These are phyloP conservation scores for Apophysomyces variabilis DNA, from an alignment of 371 early-diverging fungal species.

Conservation along the genomic window DNA sequence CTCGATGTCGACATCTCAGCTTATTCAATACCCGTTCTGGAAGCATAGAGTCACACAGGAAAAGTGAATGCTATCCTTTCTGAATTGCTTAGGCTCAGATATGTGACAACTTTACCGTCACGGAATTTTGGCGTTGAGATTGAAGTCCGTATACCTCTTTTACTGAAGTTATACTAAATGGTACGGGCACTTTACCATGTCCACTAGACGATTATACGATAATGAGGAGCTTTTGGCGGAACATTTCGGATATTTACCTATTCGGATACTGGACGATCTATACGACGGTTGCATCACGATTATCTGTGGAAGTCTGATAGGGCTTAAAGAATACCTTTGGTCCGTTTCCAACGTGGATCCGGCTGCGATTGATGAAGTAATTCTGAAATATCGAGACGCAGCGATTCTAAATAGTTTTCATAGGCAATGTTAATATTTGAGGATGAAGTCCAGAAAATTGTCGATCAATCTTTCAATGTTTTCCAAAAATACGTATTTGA, in stretches of 20 bases:
- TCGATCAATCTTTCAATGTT: constrained; percentile 21
- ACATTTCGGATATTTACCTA: constrained; percentile 20
- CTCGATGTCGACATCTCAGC: background rate
- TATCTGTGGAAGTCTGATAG: constrained; percentile 13
- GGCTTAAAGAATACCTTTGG: constrained; percentile 15
- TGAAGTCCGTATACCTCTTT: background rate
- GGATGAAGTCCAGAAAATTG: constrained; percentile 13
- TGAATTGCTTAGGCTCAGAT: background rate
- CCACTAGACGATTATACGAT: constrained; percentile 14
- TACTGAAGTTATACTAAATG: too few relatives aligned
- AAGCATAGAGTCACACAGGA: background rate
- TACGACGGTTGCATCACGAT: constrained; percentile 23
- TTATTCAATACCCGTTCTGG: constrained; percentile 1
- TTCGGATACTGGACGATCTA: constrained; percentile 16
- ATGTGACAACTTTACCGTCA: background rate
- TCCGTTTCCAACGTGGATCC: background rate
- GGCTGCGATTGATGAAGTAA: background rate
- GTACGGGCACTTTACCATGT: too few relatives aligned
- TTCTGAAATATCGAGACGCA: background rate
- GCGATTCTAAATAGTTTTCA: background rate
- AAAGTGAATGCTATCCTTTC: background rate
- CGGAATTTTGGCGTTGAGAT: background rate
- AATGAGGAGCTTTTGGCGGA: constrained; percentile 22
- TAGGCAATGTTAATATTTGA: constrained; percentile 19
- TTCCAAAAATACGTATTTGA: constrained; percentile 25